Base-by-base conservation (phyloP, 2,329 filamentous ascomycete genomes). In the Pezicula radicicola region DNA sequence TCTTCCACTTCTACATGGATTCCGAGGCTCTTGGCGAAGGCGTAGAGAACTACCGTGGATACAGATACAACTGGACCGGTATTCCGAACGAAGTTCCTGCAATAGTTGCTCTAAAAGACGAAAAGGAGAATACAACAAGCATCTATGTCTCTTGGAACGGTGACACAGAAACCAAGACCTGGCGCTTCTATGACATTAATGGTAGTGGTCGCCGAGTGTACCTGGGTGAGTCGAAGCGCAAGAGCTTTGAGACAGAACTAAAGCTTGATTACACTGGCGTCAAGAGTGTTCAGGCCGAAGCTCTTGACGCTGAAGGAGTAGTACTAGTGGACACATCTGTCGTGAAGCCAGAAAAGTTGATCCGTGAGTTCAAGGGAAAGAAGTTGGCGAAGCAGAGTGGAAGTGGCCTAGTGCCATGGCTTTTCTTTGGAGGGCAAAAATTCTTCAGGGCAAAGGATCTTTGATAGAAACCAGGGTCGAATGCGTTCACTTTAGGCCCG, bases 101-200 rank as follows among this genome's bases (percentile, higher is more conserved):
- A 0, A 64, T 72, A 15, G 63, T 68, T 6, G 71, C 72, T 4
- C 66, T 67, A 40, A 52, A 53, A 8, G 52, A 58, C 10, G 63
- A 62, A 16, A 66, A 67, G 4, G 54, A 62, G 6, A 59, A 61
- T 1, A 59, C 56, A 19, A 66, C 62, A 8, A 70, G 64, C 54
- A 66, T 69, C 8, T 84, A 78, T 62, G 78, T 81, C 2, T 80
- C 75, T 4, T 80, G 76, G 77, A 79, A 79, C 51, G 77, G 77
- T 4, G 75, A 76, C 45, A 79, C 75, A 0, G 71, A 75, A 59
- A 75, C 73, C 0, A 65, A 60, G 3, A 39, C 50, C 4, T 79
- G 80, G 81, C 69, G 72, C 25, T 80, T 82, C 58, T 71, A 70
- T 4, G 60, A 66, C 2, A 60, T 67, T 2, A 67, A 65, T 16